Conservation (phyloP, 2,329 filamentous ascomycete genomes). For the Chaetomium sp. region DNA sequence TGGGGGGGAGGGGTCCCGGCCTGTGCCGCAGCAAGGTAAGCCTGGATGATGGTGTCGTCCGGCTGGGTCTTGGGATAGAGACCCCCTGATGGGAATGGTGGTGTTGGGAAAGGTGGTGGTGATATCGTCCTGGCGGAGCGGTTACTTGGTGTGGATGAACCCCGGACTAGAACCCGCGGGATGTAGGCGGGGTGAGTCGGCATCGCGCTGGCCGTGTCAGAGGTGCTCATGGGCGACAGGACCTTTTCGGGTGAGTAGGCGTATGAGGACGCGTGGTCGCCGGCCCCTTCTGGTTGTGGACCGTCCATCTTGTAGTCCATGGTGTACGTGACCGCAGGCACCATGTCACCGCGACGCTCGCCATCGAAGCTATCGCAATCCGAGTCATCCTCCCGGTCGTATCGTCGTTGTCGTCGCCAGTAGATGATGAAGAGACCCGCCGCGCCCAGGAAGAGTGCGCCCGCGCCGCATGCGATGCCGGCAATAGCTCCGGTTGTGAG, state of each 20-base stretch:
- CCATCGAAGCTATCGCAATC: slow-evolving; percentile 16
- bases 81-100: background rate
- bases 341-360: slow-evolving; percentile 4
- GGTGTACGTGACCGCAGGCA: slow-evolving; percentile 24
- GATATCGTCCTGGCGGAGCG: slow-evolving; percentile 8
- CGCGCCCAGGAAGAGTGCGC: slow-evolving; percentile 37
- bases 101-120: slow-evolving; percentile 7
- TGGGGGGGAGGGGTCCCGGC: background rate
- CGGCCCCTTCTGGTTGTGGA: slow-evolving; percentile 8
- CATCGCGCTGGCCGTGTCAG: slow-evolving; percentile 28
- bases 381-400: slow-evolving; percentile 26
- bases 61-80: slow-evolving; percentile 9
- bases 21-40: slow-evolving; percentile 11
- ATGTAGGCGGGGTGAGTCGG: slow-evolving; percentile 46
- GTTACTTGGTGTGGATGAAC: slow-evolving; percentile 13
- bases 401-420: slow-evolving; percentile 38
- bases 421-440: slow-evolving; percentile 42
- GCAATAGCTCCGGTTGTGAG: slow-evolving; percentile 46
- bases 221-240: slow-evolving; percentile 14
- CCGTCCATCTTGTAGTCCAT: slow-evolving; percentile 28
- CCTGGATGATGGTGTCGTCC: slow-evolving; percentile 16
- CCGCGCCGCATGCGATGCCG: slow-evolving; percentile 45
- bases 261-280: slow-evolving; percentile 11
- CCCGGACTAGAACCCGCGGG: slow-evolving; percentile 29
- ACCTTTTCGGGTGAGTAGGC: slow-evolving; percentile 16